These are phyloP conservation scores for Neopestalotiopsis clavispora DNA, from an alignment of 2,329 filamentous ascomycete species.

Conservation along the genomic window DNA sequence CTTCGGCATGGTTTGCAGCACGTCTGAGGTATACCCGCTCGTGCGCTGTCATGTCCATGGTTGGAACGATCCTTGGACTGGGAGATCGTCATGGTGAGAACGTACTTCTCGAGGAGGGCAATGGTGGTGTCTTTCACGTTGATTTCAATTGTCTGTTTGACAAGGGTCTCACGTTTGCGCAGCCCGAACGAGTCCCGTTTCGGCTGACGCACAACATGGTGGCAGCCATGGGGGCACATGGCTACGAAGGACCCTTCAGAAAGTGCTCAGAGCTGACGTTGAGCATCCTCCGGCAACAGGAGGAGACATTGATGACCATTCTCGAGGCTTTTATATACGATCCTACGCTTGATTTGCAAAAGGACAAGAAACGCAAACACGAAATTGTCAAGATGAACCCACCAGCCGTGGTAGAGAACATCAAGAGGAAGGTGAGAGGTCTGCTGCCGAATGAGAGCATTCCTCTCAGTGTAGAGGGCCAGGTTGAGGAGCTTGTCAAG, in stretches of 20 bases:
- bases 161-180: conserved; percentile 93
- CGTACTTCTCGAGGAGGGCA: conserved; percentile 90
- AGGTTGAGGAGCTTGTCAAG: conserved; percentile 93
- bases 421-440: conserved; percentile 84
- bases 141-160: conserved; percentile 99
- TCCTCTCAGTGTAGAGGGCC: conserved; percentile 91
- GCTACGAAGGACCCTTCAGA: conserved; percentile 91
- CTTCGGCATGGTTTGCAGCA: conserved; percentile 89
- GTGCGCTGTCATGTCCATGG: conserved; percentile 99
- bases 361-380: conserved; percentile 67
- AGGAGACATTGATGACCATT: conserved; percentile 97
- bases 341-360: conserved; percentile 89
- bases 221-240: conserved; percentile 93
- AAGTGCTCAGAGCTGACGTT: conserved; percentile 90
- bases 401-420: conserved; percentile 84
- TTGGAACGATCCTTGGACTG: conserved; percentile 90
- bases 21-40: conserved; percentile 90
- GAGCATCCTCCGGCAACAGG: conserved; percentile 81
- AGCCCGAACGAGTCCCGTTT: conserved; percentile 94
- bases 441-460: conserved; percentile 87
- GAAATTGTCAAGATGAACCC: conserved; percentile 57
- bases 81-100: conserved; percentile 98
- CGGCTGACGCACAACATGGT: conserved; percentile 98
- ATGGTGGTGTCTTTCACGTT: conserved; percentile 93
- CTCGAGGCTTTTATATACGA: conserved; percentile 97